Base-by-base conservation (phyloP, 768 basidiomycete species). In the Amanita rubescens region DNA sequence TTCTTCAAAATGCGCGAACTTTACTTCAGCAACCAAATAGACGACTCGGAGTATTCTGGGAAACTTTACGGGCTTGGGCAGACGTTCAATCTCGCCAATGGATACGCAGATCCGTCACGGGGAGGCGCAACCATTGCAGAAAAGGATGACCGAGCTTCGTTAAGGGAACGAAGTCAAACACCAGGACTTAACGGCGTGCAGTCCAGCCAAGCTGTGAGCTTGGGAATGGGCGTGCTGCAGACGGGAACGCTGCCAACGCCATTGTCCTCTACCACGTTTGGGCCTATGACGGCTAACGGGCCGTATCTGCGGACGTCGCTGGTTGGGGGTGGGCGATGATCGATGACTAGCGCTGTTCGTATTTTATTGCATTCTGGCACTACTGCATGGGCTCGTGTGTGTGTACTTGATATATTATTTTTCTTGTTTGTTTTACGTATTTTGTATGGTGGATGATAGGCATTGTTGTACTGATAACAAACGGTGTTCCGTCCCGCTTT, bases 1-100 rank as follows among this genome's bases (percentile, higher is more conserved):
- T 98, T 97, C 72, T 98, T 98, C 85, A 90, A 94, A 68, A 90
- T 97, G 80, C 83, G 90, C 25, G 84, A 92, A 59, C 68, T 87
- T 14, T 97, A 94, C 71, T 99, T 99, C 72, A 81, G 85, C 57
- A 88, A 93, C 65, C 74, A 80, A n/a, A 78, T 96, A 49, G 91
- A 97, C 65, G 87, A 94, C 54, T 70, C 64, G 1, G 86, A 90
- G 63, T 90, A 85, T 67, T 88, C 85, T 54, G 87, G 87, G 50
- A 88, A 89, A 63, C 76, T 92, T 1, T 92, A 89, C 62, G 89
- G 89, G 0, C 80, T 92, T 35, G 89, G 89, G 3, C 84, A 85
- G 65, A 90, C 89, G 14, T 88, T 87, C 67, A 76, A 82, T 10
- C 69, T 74, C 17, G 70, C 77, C 20, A 88, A 88, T 56, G 86